Evolutionary conservation across 306 rosid species (phyloP), one percentile per base, ranked within the genome.

Genomic region (Malus orientalis): DNA sequence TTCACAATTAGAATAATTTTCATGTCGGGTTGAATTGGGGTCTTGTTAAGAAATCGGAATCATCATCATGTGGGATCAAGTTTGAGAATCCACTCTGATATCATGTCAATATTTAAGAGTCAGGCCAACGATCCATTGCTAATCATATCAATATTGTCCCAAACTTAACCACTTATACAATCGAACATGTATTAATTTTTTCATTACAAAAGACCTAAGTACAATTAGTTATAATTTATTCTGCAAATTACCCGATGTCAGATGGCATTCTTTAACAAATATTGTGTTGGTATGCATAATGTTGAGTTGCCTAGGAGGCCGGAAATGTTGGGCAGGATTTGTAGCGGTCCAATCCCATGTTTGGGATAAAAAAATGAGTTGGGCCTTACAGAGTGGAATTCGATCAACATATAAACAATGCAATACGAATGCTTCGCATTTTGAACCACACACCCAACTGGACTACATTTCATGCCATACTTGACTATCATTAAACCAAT

Each of bases 81-180:
- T 14, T 4, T 49, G 8, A 4, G 18, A 49, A 49, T 14, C 16
- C 7, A 0, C 7, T 49, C 1, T 14, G 4, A 49, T 49, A 49
- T 14, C 3, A 5, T 5, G 8, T 49, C 8, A 49, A 49, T 6
- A 49, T 49, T 15, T 49, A 4, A 49, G 20, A 49, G 2, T 49
- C 5, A 0, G 8, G 2, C 0, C 1, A 49, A 49, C 55, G 1
- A 16, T 3, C 6, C 6, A 14, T 0, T 49, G 15, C 7, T 49
- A 49, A 49, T 49, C 6, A 0, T 15, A 49, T 4, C 1, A 49
- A 49, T 5, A 15, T 49, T 49, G 1, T 15, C 8, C 1, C 1
- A 49, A 49, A 49, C 1, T 15, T 4, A 49, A 14, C 18, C 8
- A 15, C 0, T 15, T 49, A 15, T 18, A 49, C 2, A 49, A 1